A percentile compares a stretch with the other conserved stretches of the same genome.
Evolutionary conservation across 2,329 filamentous ascomycete species (phyloP).

Genomic region (Karstenula rhodostoma): DNA sequence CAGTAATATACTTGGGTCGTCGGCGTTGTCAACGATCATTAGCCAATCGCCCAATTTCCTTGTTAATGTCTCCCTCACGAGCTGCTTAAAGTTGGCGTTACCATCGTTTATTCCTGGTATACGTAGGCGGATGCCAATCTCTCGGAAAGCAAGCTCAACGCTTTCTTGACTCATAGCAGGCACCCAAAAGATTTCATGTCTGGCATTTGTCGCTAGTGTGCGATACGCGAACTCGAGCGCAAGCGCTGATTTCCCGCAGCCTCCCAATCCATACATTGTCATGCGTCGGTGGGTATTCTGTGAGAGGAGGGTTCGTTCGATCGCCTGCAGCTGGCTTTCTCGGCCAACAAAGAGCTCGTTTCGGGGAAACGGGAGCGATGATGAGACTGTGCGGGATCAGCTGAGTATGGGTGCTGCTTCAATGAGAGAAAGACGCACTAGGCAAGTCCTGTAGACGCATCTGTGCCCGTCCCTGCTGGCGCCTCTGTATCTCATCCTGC

Average conservation of each 20-base stretch:
- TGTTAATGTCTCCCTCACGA: neutral
- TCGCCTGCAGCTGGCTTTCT: neutral
- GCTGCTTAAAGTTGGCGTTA: neutral
- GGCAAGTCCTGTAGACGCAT: neutral
- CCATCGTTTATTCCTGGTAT: neutral
- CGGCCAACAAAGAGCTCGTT: conserved; percentile 2
- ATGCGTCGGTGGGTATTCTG: neutral
- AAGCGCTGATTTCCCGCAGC: conserved; percentile 1
- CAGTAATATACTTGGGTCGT: neutral
- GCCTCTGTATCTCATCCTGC: neutral
- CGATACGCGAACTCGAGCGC: neutral
- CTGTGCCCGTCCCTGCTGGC: neutral
- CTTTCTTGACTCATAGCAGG: conserved; percentile 3
- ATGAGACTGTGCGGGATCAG: neutral
- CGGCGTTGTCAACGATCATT: conserved; percentile 3
- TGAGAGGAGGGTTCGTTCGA: neutral
- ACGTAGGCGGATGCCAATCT: neutral
- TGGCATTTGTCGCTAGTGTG: neutral
- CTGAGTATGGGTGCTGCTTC: neutral
- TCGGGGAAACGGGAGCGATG: neutral
- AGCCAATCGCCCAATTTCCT: neutral
- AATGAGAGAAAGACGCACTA: neutral
- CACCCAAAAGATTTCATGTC: neutral
- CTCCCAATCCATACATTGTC: neutral
- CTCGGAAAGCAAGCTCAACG: neutral